Conservation (phyloP, 352 stramenopile genomes). For the Phytophthora sansomeana region DNA sequence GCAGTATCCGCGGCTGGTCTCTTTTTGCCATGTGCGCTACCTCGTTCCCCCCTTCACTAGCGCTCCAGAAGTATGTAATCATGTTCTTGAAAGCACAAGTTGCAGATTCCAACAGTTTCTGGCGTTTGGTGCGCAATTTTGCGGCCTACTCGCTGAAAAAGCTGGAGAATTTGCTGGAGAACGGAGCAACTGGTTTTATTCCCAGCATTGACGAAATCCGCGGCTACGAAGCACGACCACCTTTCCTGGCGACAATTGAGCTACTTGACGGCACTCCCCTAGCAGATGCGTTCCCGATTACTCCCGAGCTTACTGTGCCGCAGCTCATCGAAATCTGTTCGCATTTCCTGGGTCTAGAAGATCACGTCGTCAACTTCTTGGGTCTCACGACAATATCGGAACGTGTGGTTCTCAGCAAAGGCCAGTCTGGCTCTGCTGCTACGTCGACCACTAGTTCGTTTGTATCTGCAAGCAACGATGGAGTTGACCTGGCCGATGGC, state of each 20-base stretch:
- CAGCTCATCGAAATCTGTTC: conserved; percentile 94
- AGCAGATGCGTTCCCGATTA: conserved; percentile 93
- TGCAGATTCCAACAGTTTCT: conserved; percentile 76
- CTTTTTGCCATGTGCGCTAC: conserved; percentile 94
- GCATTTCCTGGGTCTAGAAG: conserved; percentile 92
- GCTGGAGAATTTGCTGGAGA: conserved; percentile 90
- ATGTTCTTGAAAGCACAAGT: conserved; percentile 91
- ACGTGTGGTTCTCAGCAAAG: conserved; percentile 35
- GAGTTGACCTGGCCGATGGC: conserved; percentile 40
- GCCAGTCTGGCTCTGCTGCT: conserved; percentile 40
- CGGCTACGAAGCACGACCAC: conserved; percentile 93
- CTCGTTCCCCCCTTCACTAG: conserved; percentile 90
- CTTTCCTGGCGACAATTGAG: conserved; percentile 94
- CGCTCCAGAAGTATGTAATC: conserved; percentile 91
- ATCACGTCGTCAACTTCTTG: conserved; percentile 85
- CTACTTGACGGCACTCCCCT: conserved; percentile 92
- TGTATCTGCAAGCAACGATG: conserved; percentile 39
- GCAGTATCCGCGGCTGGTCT: conserved; percentile 92
- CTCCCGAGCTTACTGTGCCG: conserved; percentile 91
- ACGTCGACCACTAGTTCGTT: conserved; percentile 41
- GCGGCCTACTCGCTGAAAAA: conserved; percentile 92
- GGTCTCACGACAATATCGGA: conserved; percentile 68
- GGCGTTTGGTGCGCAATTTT: conserved; percentile 87
- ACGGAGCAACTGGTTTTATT: conserved; percentile 93
- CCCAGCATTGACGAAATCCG: conserved; percentile 94